Evolutionary conservation across 495 filamentous ascomycete genomes (phyloP).

Genomic region (Pyronema omphalodes): DNA sequence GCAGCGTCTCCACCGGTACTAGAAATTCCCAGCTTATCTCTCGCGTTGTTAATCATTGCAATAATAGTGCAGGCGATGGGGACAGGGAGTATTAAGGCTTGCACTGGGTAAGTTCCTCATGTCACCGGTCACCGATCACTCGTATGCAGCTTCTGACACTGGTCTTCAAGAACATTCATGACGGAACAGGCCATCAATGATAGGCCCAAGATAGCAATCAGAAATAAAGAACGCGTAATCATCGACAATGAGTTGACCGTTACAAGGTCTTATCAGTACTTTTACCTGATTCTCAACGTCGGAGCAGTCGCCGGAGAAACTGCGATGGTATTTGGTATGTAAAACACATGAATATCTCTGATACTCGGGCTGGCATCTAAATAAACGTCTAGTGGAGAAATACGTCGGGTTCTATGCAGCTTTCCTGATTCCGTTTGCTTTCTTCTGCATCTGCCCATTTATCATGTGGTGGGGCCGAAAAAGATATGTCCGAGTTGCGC

Average conservation of each 20-base stretch:
- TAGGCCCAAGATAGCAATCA: background rate
- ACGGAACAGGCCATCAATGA: background rate
- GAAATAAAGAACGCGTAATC: constrained; percentile 43
- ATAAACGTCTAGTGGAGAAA: constrained; percentile 28
- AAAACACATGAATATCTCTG: background rate
- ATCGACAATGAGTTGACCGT: constrained; percentile 45
- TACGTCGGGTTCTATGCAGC: constrained; percentile 58
- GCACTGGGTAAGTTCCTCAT: background rate
- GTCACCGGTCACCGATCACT: background rate
- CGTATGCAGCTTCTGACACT: background rate
- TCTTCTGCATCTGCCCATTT: constrained; percentile 39
- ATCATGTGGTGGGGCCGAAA: constrained; percentile 41
- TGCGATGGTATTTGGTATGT: constrained; percentile 2
- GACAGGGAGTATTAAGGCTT: background rate
- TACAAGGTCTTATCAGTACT: constrained; percentile 38
- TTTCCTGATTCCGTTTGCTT: constrained; percentile 37
- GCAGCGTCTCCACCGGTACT: constrained; percentile 43
- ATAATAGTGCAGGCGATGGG: background rate
- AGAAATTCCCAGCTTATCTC: background rate
- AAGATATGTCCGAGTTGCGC: constrained; percentile 36
- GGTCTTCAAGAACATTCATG: background rate
- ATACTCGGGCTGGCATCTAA: background rate
- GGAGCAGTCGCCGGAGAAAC: constrained; percentile 36
- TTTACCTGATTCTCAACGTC: constrained; percentile 51
- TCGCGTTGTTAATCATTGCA: background rate